Base-by-base conservation (phyloP, 2,329 filamentous ascomycete species). In the Fusarium napiforme region DNA sequence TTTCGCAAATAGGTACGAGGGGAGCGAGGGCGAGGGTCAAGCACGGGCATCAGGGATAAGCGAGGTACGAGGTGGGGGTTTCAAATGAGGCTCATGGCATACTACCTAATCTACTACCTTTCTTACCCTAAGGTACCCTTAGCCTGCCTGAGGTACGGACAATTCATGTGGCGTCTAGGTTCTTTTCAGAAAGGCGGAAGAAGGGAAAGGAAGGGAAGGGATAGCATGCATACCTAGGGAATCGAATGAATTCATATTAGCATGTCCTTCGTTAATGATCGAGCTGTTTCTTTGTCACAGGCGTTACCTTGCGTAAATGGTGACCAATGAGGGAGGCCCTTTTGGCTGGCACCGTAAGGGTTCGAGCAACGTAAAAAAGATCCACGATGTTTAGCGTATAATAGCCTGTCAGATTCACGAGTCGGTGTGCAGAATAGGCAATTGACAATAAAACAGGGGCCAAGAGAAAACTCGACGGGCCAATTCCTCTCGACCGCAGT, bases 341-440 rank as follows among this genome's bases (percentile, higher is more conserved):
- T 39, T 42, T 55, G 28, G 23, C 19, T n/a, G 10, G 34, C 37
- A 9, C 37, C 19, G 19, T n/a, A 39, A 55, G 37, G 23, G 37
- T 30, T 32, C 30, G 36, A 58, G 50, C 37, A 61, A 36, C 32
- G 21, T n/a, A 36, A 58, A 34, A 49, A 58, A 16, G 32, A 28
- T 23, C 19, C 30, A 36, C 14, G 49, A 36, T 30, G 16, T 16
- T 59, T 69, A 69, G 66, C 50, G 63, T 46, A 47, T 26, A 47
- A 36, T 58, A 49, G 37, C 52, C 42, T 21, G 32, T 46, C 18
- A 61, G 40, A 46, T 50, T 37, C 52, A 58, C 43, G 67, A 71
- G 71, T 73, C 71, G 71, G 71, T 73, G 71, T 71, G 71, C 67
- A 36, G 36, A 72, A 65, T 36, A 58, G 63, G 64, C 23, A 52